A percentile compares a stretch with the other conserved stretches of the same genome.
Evolutionary conservation across 495 filamentous ascomycete species (phyloP).

Genomic region (Aspergillus ellipticus): DNA sequence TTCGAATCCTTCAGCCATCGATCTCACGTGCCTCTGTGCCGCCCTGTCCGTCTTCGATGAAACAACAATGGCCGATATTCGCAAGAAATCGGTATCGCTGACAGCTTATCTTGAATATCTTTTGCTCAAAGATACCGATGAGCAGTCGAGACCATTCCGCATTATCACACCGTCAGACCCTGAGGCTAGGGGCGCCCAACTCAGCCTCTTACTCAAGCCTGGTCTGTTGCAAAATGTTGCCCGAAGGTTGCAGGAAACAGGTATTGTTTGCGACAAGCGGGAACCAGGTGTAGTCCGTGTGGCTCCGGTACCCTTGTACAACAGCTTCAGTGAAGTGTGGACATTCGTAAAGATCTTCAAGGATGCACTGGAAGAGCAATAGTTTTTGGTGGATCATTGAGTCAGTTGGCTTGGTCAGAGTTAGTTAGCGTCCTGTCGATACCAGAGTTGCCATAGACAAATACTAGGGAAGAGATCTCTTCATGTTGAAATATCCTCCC

Average conservation of each 20-base stretch:
- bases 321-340: constrained; percentile 75
- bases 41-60: constrained; percentile 72
- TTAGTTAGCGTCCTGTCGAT: not conserved
- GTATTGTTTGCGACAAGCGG: constrained; percentile 84
- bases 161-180: constrained; percentile 79
- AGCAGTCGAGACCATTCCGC: constrained; percentile 31
- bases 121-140: constrained; percentile 47
- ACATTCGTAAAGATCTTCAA: constrained; percentile 60
- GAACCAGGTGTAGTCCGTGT: constrained; percentile 91
- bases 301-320: constrained; percentile 89
- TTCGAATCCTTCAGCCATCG: constrained; percentile 58
- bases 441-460: not conserved
- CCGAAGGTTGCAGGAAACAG: constrained; percentile 59
- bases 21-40: constrained; percentile 63
- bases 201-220: constrained; percentile 67
- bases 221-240: constrained; percentile 70
- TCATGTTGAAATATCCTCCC: not conserved
- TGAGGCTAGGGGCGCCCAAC: constrained; percentile 75
- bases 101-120: constrained; percentile 78
- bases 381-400: not conserved
- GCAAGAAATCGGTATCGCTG: constrained; percentile 69
- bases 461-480: not conserved
- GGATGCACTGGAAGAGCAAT: constrained; percentile 22
- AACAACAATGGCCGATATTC: constrained; percentile 65
- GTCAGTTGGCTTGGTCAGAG: not conserved